These are phyloP conservation scores for Eucalyptus tenuipes DNA, from an alignment of 345 rosid genomes.

Conservation along the genomic window DNA sequence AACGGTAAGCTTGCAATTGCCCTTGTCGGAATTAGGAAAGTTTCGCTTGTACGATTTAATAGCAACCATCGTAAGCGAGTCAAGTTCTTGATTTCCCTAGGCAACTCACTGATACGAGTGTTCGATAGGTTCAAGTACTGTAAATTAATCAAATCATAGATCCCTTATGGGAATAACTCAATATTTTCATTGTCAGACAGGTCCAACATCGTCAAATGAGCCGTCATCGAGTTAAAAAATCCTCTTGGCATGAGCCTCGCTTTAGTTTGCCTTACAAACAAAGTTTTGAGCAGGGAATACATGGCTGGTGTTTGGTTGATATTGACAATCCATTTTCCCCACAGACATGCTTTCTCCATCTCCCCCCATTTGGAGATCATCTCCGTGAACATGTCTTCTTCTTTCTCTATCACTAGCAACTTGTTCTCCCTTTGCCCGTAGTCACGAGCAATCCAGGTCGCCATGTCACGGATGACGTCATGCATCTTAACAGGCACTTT, in stretches of 20 bases:
- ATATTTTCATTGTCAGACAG: too few relatives aligned
- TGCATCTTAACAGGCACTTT: not conserved
- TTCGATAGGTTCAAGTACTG: not conserved
- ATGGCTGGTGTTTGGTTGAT: not conserved
- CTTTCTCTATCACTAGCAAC: not conserved
- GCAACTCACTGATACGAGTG: not conserved
- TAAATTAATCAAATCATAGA: too few relatives aligned
- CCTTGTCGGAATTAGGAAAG: not conserved
- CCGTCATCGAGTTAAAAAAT: not conserved
- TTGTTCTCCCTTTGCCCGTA: not conserved
- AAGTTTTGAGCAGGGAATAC: not conserved
- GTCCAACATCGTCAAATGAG: not conserved
- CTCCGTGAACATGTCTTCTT: not conserved
- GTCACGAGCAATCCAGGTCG: not conserved
- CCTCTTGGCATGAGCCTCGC: not conserved
- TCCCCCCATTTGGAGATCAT: not conserved
- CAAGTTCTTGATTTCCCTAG: not conserved
- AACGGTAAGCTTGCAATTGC: not conserved
- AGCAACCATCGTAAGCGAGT: not conserved
- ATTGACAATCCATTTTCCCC: not conserved
- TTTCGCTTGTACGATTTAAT: accelerated
- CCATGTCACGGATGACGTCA: slow-evolving; percentile 10
- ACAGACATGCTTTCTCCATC: not conserved
- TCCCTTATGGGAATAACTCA: not conserved
- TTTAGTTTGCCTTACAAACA: not conserved